Conservation (phyloP, 257 asterid genomes). For the Ocimum tenuiflorum region DNA sequence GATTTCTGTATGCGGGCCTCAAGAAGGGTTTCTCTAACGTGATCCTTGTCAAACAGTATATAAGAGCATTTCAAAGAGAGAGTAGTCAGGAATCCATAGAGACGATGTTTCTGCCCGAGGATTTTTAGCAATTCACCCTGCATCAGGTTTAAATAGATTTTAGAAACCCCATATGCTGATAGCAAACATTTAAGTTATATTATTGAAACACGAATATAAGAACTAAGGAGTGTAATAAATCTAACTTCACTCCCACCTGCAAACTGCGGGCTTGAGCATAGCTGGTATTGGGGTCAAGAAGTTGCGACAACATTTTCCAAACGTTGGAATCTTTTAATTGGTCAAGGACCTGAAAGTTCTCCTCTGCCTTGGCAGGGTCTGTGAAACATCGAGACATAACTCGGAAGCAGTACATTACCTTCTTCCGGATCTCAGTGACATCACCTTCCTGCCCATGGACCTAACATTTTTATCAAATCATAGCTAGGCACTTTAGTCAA, state of each 20-base stretch:
- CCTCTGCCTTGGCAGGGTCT: conserved; percentile 76
- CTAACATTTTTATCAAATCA: conserved; percentile 15
- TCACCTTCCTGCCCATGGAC: conserved; percentile 55
- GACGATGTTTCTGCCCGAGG: conserved; percentile 73
- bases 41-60: conserved; percentile 75
- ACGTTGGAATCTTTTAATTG: conserved; percentile 70
- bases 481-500: conserved; percentile 5
- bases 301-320: conserved; percentile 54
- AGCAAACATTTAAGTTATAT: conserved; percentile 4
- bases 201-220: not conserved
- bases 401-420: conserved; percentile 60
- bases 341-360: conserved; percentile 68
- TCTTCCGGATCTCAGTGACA: conserved; percentile 61
- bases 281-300: conserved; percentile 65
- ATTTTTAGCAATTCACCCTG: conserved; percentile 60
- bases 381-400: conserved; percentile 74
- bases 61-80: conserved; percentile 74
- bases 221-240: conserved; percentile 6
- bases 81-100: conserved; percentile 59
- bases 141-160: conserved; percentile 16
- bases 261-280: conserved; percentile 43
- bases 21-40: conserved; percentile 56
- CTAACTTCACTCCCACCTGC: conserved; percentile 44
- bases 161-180: conserved; percentile 17
- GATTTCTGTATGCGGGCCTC: conserved; percentile 60